A percentile compares a stretch with the other conserved stretches of the same genome.
Evolutionary conservation across 2,329 filamentous ascomycete genomes (phyloP).

Genomic region (Pyrenophora seminiperda): DNA sequence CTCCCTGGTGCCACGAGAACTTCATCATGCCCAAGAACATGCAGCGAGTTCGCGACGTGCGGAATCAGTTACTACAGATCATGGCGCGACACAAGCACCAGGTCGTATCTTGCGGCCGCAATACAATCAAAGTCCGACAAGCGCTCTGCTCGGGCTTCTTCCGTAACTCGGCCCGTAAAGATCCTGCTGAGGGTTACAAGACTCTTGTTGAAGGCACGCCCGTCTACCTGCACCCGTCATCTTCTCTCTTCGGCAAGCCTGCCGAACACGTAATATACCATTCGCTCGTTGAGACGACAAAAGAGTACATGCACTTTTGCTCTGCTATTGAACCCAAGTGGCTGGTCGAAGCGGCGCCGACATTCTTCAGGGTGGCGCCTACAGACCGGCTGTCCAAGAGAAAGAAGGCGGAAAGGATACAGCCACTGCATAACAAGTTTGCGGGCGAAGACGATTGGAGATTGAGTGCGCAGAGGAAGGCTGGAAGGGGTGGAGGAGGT

Average conservation of each 20-base stretch:
- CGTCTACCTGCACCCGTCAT: slow-evolving; percentile 91
- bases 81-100: slow-evolving; percentile 89
- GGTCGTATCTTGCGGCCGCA: slow-evolving; percentile 81
- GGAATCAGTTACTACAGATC: slow-evolving; percentile 89
- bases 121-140: slow-evolving; percentile 85
- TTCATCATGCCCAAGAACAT: slow-evolving; percentile 94
- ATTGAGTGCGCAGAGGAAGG: slow-evolving; percentile 82
- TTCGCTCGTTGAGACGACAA: slow-evolving; percentile 85
- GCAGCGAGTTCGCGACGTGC: slow-evolving; percentile 86
- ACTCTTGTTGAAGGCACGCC: slow-evolving; percentile 94
- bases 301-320: slow-evolving; percentile 97
- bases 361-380: slow-evolving; percentile 96
- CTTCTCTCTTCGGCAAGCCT: slow-evolving; percentile 91
- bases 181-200: slow-evolving; percentile 96
- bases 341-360: slow-evolving; percentile 95
- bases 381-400: slow-evolving; percentile 86
- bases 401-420: slow-evolving; percentile 91
- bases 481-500: slow-evolving; percentile 84
- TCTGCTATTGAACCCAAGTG: slow-evolving; percentile 92
- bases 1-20: slow-evolving; percentile 96
- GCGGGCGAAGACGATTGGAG: slow-evolving; percentile 94
- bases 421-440: slow-evolving; percentile 93
- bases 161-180: slow-evolving; percentile 91
- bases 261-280: slow-evolving; percentile 97
- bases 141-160: slow-evolving; percentile 94